Evolutionary conservation across 1,139 yeast genomes (phyloP), one percentile per base, ranked within the genome.

Genomic region (Kodamaea suecica): DNA sequence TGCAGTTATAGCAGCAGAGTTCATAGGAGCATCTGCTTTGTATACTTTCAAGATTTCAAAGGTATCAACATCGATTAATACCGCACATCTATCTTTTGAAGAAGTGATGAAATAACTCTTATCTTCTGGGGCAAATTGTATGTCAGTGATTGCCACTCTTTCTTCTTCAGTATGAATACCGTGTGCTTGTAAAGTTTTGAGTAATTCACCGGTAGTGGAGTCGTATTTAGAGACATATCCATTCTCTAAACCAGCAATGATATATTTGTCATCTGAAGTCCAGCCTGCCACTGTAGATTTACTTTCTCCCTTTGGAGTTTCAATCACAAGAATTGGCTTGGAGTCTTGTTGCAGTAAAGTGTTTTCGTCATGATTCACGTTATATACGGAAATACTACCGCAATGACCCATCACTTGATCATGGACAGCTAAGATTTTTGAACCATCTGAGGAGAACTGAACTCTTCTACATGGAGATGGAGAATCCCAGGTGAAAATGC

Each of bases 1-100:
- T 17, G 97, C 92, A 7, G 98, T 90, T 49, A 92, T 83, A 45
- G 95, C 84, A 17, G 97, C 98, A 23, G 95, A 80, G 70, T 94
- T 94, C 76, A 94, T 76, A 40, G 98, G 97, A 34, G 95, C 90
- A 59, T 88, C 97, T 6, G 96, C 84, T 52, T 74, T 77, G 63
- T 74, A 92, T 17, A 78, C 80, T 66, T 90, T 88, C 61, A 86
- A 63, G 37, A 81, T 59, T 44, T 80, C 75, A 44, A 92, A 72
- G 30, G 82, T 73, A 47, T 85, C 95, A 30, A 84, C 85, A 54
- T 86, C 94, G 39, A 84, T 70, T 47, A 94, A 70, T 44, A 76
- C 71, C n/a, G 97, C 84, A 41, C 83, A 73, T 67, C 88, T 86
- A 68, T 92, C 99, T 66, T 92, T 87, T 36, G 97, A 87, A 3